phyloP scores from a whole-genome alignment of 148 eudicot genomes.

The Drosera capensis region DNA sequence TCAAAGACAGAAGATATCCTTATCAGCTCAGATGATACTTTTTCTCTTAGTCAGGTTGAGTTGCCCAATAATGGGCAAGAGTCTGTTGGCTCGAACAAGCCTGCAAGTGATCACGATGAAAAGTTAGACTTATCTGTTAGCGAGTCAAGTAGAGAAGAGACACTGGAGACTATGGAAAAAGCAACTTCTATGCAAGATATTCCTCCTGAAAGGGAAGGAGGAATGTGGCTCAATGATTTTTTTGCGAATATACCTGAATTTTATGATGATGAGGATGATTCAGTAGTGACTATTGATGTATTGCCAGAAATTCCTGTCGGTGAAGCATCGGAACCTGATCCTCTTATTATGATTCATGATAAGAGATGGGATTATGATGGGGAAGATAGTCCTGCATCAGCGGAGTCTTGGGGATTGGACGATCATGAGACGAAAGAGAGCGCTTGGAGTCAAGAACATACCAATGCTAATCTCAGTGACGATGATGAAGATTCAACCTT shows the following conservation, averaged over 20 bases:
- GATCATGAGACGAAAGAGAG: not conserved
- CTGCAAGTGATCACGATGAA: too few species aligned
- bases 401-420: not conserved
- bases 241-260: too few species aligned
- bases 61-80: slow-evolving; percentile 7
- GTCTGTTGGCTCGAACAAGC: slow-evolving; percentile 8
- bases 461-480: not conserved
- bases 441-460: not conserved
- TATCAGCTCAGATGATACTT: slow-evolving; percentile 1
- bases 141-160: too few species aligned
- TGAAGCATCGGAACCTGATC: slow-evolving; percentile 5
- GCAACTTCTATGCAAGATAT: too few species aligned
- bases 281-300: not conserved
- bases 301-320: not conserved
- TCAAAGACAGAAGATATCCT: not conserved
- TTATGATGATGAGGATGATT: not conserved
- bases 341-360: slow-evolving; percentile 5
- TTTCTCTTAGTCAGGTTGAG: slow-evolving; percentile 2
- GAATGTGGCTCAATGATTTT: too few species aligned
- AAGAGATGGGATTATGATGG: slow-evolving; percentile 11
- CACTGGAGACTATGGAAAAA: too few species aligned
- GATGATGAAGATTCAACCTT: not conserved
- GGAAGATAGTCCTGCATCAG: slow-evolving; percentile 7
- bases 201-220: too few species aligned
- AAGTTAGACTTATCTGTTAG: too few species aligned